These are phyloP conservation scores for Chlamydomonas eustigma DNA, from an alignment of 139 green algal species.

Conservation along the genomic window DNA sequence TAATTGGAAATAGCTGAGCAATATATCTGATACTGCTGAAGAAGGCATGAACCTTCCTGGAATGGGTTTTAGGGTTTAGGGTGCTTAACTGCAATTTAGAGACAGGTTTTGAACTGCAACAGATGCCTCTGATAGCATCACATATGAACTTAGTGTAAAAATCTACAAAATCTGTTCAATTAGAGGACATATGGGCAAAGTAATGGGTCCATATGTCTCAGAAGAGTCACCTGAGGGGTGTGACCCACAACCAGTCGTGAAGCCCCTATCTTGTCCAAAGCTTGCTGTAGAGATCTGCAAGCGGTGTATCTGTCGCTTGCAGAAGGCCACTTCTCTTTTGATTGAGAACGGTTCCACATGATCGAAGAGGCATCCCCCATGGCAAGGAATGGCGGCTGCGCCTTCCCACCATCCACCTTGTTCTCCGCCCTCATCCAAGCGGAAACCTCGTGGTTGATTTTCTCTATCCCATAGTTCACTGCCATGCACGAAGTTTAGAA, in stretches of 20 bases:
- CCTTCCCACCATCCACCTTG: conserved; percentile 36
- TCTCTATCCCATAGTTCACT: conserved; percentile 77
- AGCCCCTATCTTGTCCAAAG: conserved; percentile 54
- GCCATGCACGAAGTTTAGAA: too few relatives aligned
- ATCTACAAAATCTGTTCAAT: too few relatives aligned
- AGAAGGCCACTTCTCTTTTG: conserved; percentile 52
- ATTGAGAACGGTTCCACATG: conserved; percentile 85
- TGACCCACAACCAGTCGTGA: conserved; percentile 86
- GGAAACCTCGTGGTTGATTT: conserved; percentile 81
- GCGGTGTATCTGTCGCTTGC: conserved; percentile 61
- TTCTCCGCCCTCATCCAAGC: conserved; percentile 79
- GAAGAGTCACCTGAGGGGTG: conserved; percentile 84
- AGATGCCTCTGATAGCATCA: too few relatives aligned
- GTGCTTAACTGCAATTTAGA: too few relatives aligned
- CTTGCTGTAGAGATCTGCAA: conserved; percentile 48
- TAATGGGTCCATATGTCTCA: too few relatives aligned
- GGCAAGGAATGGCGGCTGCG: conserved; percentile 76
- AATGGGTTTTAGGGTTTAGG: too few relatives aligned
- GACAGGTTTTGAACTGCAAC: too few relatives aligned
- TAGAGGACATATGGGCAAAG: too few relatives aligned
- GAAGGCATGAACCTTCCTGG: too few relatives aligned
- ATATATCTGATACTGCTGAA: too few relatives aligned
- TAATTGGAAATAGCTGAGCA: too few relatives aligned
- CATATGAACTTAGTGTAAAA: too few relatives aligned
- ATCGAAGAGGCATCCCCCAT: conserved; percentile 80